These are phyloP conservation scores for Pyricularia pennisetigena DNA, from an alignment of 2,329 filamentous ascomycete genomes.

Conservation along the genomic window DNA sequence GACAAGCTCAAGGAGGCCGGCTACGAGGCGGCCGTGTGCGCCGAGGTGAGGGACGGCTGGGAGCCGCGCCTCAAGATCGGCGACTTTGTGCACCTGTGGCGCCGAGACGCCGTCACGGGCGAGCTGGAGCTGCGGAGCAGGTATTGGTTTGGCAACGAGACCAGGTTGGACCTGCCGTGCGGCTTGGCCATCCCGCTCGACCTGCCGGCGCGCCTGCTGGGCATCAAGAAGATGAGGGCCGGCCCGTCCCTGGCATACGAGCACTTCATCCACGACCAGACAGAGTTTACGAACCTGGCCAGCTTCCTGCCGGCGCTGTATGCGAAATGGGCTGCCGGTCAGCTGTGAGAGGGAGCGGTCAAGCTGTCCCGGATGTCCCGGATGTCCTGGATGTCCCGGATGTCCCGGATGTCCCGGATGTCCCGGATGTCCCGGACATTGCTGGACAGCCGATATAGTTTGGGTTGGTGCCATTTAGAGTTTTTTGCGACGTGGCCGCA, in stretches of 20 bases:
- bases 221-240: constrained; percentile 7
- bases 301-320: constrained; percentile 8
- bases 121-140: constrained; percentile 10
- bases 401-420: too few species aligned
- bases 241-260: constrained; percentile 8
- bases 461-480: too few species aligned
- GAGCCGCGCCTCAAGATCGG: constrained; percentile 9
- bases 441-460: too few species aligned
- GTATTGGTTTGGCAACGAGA: constrained; percentile 9
- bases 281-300: constrained; percentile 10
- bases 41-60: constrained; percentile 8
- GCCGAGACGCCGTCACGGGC: neutral
- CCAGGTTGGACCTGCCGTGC: constrained; percentile 6
- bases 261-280: constrained; percentile 10
- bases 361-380: neutral
- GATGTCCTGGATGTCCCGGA: too few species aligned
- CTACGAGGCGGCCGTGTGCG: constrained; percentile 8
- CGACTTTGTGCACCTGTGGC: constrained; percentile 10
- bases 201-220: constrained; percentile 4
- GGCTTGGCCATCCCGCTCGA: constrained; percentile 6
- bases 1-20: constrained; percentile 6
- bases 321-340: constrained; percentile 1
- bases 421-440: too few species aligned
- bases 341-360: neutral
- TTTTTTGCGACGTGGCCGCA: too few species aligned